Percentiles rank a stretch among this genome's conserved stretches.
Conservation (phyloP, 2,329 filamentous ascomycete genomes). For the Juglanconis sp. region DNA sequence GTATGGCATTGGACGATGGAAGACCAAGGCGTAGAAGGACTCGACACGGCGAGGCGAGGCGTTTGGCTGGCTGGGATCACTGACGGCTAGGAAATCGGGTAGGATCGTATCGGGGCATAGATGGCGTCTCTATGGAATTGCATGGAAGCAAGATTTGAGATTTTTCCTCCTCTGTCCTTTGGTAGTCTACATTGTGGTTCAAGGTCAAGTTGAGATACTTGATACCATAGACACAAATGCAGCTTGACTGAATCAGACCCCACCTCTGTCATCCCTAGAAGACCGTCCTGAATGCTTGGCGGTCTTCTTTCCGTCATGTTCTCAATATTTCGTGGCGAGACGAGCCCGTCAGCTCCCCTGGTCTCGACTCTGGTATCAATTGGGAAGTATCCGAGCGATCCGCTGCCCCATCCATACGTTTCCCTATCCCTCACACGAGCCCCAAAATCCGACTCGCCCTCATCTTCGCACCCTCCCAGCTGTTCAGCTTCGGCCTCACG, state of each 20-base stretch:
- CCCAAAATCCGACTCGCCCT: conserved; percentile 50
- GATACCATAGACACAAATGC: background rate
- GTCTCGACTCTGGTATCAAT: too few relatives aligned
- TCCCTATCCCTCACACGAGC: conserved; percentile 35
- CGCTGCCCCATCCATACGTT: too few relatives aligned
- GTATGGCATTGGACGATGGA: background rate
- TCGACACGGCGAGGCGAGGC: background rate
- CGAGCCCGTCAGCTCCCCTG: too few relatives aligned
- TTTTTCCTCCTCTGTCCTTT: background rate
- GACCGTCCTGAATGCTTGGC: too few relatives aligned
- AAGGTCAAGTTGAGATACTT: background rate
- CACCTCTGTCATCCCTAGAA: background rate
- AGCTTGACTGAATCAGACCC: background rate
- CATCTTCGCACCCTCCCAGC: conserved; percentile 67
- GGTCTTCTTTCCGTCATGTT: too few relatives aligned
- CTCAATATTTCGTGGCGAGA: too few relatives aligned
- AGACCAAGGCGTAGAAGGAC: background rate
- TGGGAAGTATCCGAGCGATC: too few relatives aligned
- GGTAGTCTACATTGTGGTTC: background rate
- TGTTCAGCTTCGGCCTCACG: conserved; percentile 66
- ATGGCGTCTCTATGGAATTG: background rate
- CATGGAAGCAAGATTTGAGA: background rate
- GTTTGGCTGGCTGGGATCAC: background rate
- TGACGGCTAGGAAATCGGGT: background rate
- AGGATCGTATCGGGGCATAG: background rate